Evolutionary conservation across 2,329 filamentous ascomycete genomes (phyloP).

Genomic region (Aspergillus sp.): DNA sequence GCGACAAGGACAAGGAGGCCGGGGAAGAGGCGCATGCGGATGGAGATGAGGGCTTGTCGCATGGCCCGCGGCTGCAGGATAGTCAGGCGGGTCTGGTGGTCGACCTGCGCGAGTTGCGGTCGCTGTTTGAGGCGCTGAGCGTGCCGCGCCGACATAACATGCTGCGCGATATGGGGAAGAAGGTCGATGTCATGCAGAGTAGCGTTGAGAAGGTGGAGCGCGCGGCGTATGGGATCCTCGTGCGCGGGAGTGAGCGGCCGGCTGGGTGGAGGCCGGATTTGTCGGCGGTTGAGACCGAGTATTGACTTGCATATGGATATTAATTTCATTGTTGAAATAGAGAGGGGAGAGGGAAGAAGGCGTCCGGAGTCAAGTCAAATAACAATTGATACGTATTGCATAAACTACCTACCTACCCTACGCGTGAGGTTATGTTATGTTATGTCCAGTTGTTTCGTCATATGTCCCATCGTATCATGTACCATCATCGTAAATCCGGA

Average conservation of each 20-base stretch:
- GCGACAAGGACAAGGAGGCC: slow-evolving; percentile 26
- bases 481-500: no score
- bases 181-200: slow-evolving; percentile 79
- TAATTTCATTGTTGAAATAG: slow-evolving; percentile 23
- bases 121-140: slow-evolving; percentile 72
- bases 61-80: no score
- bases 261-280: slow-evolving; percentile 89
- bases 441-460: no score
- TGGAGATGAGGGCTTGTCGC: neutral
- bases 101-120: slow-evolving; percentile 76
- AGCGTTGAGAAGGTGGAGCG: slow-evolving; percentile 94
- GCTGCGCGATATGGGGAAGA: slow-evolving; percentile 66
- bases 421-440: no score
- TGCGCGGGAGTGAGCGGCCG: slow-evolving; percentile 83
- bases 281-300: slow-evolving; percentile 40
- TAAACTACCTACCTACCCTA: no score
- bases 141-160: slow-evolving; percentile 52
- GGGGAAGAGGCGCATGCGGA: neutral
- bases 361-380: no score
- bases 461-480: no score
- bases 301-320: slow-evolving; percentile 17
- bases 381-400: no score
- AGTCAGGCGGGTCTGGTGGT: slow-evolving; percentile 27
- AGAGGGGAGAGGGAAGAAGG: neutral
- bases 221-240: slow-evolving; percentile 80